Evolutionary conservation across 2,329 filamentous ascomycete genomes (phyloP), one percentile per base, ranked within the genome.

Genomic region (Akanthomyces dipterigenus): DNA sequence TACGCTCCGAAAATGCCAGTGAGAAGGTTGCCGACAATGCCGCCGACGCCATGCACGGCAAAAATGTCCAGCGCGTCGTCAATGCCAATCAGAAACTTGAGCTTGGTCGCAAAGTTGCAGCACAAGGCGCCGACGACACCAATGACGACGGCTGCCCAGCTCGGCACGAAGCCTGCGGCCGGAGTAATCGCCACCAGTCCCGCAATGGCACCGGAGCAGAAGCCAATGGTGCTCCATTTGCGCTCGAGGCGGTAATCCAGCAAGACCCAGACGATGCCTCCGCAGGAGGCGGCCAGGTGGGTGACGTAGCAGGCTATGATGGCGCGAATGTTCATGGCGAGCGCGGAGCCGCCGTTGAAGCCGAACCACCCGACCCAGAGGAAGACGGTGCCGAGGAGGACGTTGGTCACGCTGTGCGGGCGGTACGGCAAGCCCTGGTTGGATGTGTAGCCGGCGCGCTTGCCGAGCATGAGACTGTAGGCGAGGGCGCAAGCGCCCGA

Each of bases 321-420:
- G 59, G 93, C 90, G 63, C 93, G 90, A 67, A 96, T 78, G 77
- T 95, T 96, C 65, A 91, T 89, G 63, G 84, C 82, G 48, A 96
- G 81, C 2, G 91, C 93, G 3, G 88, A 84, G 64, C 93, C 93
- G 59, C 90, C 92, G 75, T 96, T 97, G 84, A 97, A 97, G 54
- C 93, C 93, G 72, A 96, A 95, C 93, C 92, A 97, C 62, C 93
- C 92, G 50, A 96, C 90, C 93, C 93, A 97, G 55, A 96, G 82
- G 74, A 88, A 83, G 28, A 88, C 82, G 4, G 89, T 90, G 24
- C 89, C 88, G 51, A 91, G 79, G 53, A 90, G 85, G 65, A 91
- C 86, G 67, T 89, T 80, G 62, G 88, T 89, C 49, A 89, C 86
- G 70, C 89, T 91, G 74, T 91, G 88, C 9, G 88, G 87, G 36